A percentile compares a stretch with the other conserved stretches of the same genome.
Evolutionary conservation across 2,329 filamentous ascomycete genomes (phyloP).

Genomic region (Byssochlamys sp.): DNA sequence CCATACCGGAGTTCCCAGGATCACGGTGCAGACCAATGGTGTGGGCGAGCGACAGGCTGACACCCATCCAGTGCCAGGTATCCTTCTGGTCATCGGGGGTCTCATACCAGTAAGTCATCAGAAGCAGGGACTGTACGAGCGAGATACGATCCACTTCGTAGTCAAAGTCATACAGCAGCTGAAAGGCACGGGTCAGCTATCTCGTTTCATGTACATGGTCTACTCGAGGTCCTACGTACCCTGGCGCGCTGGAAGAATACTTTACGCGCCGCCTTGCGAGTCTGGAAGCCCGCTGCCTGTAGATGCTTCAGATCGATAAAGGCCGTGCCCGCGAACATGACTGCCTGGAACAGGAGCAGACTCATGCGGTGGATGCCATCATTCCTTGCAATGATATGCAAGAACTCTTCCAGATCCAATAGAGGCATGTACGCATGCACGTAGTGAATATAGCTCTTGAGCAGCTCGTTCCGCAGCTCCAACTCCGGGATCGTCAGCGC

Average conservation of each 20-base stretch:
- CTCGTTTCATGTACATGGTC: constrained; percentile 1
- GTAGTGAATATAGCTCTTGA: constrained; percentile 76
- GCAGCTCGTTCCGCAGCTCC: constrained; percentile 65
- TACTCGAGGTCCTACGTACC: constrained; percentile 41
- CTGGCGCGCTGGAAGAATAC: constrained; percentile 82
- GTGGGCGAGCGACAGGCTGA: constrained; percentile 83
- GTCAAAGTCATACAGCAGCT: constrained; percentile 89
- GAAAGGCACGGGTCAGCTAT: constrained; percentile 3
- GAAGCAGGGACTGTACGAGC: constrained; percentile 74
- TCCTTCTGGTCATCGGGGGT: constrained; percentile 95
- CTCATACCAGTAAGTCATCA: constrained; percentile 98
- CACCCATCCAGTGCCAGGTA: constrained; percentile 98
- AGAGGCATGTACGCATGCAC: constrained; percentile 92
- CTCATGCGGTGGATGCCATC: constrained; percentile 67
- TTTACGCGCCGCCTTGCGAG: constrained; percentile 71
- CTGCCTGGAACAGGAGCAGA: constrained; percentile 79
- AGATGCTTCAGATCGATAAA: constrained; percentile 75
- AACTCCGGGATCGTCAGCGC: constrained; percentile 66
- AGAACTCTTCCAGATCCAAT: constrained; percentile 56
- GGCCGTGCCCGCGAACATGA: constrained; percentile 87
- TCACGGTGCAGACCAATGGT: constrained; percentile 89
- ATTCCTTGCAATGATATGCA: constrained; percentile 49
- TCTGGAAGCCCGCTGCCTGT: constrained; percentile 64
- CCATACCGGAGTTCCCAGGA: constrained; percentile 67
- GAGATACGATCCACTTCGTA: constrained; percentile 84